Evolutionary conservation across 2,329 filamentous ascomycete genomes (phyloP).

Genomic region (Bipolaris sorokiniana): DNA sequence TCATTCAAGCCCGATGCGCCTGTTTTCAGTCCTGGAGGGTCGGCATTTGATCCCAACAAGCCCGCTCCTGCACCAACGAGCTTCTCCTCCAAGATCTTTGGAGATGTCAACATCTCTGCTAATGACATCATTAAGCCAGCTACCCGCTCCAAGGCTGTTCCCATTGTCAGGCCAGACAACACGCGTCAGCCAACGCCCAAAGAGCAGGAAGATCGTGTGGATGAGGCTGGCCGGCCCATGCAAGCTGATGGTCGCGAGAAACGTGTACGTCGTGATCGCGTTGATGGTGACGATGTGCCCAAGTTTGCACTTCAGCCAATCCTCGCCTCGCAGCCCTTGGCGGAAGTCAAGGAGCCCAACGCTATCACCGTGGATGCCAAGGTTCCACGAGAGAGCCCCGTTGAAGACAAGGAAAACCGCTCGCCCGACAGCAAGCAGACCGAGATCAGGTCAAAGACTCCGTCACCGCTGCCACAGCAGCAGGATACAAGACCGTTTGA

Average conservation of each 20-base stretch:
- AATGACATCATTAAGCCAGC: constrained; percentile 68
- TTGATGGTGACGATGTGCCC: constrained; percentile 74
- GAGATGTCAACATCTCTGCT: constrained; percentile 59
- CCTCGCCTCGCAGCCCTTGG: constrained; percentile 47
- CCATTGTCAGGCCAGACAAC: constrained; percentile 71
- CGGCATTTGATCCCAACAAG: constrained; percentile 32
- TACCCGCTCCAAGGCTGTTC: constrained; percentile 82
- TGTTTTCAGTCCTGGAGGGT: constrained; percentile 62
- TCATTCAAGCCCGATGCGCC: constrained; percentile 69
- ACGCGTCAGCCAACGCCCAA: constrained; percentile 51
- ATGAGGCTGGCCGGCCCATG: constrained; percentile 66
- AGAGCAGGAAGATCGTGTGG: constrained; percentile 45
- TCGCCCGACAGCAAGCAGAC: constrained; percentile 36
- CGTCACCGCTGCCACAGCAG: constrained; percentile 29
- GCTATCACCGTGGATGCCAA: constrained; percentile 28
- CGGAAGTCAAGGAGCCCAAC: constrained; percentile 36
- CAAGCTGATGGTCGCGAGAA: constrained; percentile 74
- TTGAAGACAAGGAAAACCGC: constrained; percentile 48
- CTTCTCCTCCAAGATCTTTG: constrained; percentile 46
- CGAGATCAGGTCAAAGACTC: constrained; percentile 34
- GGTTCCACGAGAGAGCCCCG: constrained; percentile 29
- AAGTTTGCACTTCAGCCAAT: constrained; percentile 66
- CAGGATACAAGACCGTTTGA: constrained; percentile 16
- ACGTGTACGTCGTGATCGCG: constrained; percentile 69
- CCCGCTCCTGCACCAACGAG: constrained; percentile 31